A percentile compares a stretch with the other conserved stretches of the same genome.
Evolutionary conservation across 306 rosid species (phyloP).

Genomic region (Neltuma alba): DNA sequence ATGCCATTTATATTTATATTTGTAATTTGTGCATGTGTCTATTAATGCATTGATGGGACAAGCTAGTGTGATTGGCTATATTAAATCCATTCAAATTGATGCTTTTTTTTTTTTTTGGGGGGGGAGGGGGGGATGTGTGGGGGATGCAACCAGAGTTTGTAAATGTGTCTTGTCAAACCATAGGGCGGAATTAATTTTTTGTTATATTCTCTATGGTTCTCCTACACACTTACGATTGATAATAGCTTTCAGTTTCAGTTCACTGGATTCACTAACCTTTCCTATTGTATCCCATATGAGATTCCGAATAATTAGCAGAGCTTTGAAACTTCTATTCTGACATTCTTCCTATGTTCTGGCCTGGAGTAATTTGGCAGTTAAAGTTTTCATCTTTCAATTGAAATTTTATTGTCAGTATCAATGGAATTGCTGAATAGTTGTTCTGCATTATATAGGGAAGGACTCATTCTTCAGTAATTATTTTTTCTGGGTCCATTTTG

Average conservation of each 20-base stretch:
- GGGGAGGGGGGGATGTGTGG: no score
- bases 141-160: not conserved
- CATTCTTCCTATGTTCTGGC: slow-evolving; percentile 18
- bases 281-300: slow-evolving; percentile 7
- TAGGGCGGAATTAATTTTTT: not conserved
- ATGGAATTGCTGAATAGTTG: slow-evolving; percentile 7
- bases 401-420: not conserved
- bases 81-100: no score
- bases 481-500: slow-evolving; percentile 16
- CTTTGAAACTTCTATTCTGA: slow-evolving; percentile 17
- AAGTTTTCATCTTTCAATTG: slow-evolving; percentile 10
- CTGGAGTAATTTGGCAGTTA: not conserved
- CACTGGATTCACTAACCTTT: slow-evolving; percentile 10
- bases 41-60: not conserved
- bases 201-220: slow-evolving; percentile 22
- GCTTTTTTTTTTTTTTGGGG: no score
- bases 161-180: slow-evolving; percentile 9
- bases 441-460: slow-evolving; percentile 14
- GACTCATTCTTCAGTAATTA: slow-evolving; percentile 7
- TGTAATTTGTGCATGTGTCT: no score
- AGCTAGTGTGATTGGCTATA: not conserved
- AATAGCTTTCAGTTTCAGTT: not conserved
- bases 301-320: not conserved
- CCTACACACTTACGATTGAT: not conserved
- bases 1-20: not conserved